Evolutionary conservation across 495 filamentous ascomycete genomes (phyloP).

Genomic region (Neurospora africana): DNA sequence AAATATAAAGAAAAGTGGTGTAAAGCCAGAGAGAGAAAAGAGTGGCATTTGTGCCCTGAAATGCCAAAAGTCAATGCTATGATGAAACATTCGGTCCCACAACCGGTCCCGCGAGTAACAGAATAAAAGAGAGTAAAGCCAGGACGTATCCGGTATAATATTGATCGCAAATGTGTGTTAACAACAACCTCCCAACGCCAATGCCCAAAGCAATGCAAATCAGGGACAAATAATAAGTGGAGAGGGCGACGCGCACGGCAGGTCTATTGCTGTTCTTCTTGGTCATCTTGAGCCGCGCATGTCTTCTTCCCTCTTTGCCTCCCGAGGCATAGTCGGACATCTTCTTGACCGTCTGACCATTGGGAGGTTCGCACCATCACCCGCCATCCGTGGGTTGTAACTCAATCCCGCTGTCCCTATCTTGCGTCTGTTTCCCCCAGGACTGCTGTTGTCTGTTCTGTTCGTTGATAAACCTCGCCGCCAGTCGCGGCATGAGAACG

Average conservation of each 20-base stretch:
- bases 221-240: neutral
- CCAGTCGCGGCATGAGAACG: constrained; percentile 3
- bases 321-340: neutral
- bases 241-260: neutral
- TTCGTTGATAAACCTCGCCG: constrained; percentile 1
- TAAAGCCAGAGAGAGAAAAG: neutral
- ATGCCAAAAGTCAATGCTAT: neutral
- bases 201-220: neutral
- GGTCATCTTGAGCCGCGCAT: neutral
- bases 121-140: neutral
- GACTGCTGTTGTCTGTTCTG: neutral
- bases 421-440: constrained; percentile 31
- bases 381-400: constrained; percentile 25
- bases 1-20: neutral
- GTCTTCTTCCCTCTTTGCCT: neutral
- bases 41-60: neutral
- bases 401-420: constrained; percentile 46
- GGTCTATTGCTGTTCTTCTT: neutral
- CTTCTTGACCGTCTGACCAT: constrained; percentile 1
- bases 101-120: neutral
- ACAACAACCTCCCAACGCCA: neutral
- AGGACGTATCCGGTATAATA: neutral
- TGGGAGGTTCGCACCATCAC: constrained; percentile 7
- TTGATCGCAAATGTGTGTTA: neutral
- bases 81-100: neutral